Percentiles rank a stretch among this genome's conserved stretches.
Evolutionary conservation across 441 rosid genomes (phyloP).

Genomic region (Adansonia rubrostipa): DNA sequence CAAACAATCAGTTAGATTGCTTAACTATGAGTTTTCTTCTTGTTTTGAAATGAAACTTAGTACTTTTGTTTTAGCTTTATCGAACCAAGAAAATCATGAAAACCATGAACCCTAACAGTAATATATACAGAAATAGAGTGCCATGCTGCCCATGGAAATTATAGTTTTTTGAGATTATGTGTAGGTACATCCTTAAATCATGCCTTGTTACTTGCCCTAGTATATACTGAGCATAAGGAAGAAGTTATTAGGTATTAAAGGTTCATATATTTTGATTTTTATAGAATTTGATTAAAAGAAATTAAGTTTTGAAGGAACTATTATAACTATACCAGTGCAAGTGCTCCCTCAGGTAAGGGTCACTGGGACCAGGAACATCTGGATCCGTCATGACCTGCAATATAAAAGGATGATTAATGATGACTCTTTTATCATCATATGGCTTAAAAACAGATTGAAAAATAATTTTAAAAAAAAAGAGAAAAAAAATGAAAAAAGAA

Average conservation of each 20-base stretch:
- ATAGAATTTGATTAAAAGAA: background rate
- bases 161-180: background rate
- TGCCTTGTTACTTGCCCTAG: background rate
- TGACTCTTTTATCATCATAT: background rate
- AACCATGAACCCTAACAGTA: background rate
- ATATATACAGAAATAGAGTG: background rate
- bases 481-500: background rate
- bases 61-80: background rate
- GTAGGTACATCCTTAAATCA: background rate
- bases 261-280: background rate
- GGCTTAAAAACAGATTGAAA: background rate
- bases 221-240: background rate
- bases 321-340: constrained; percentile 68
- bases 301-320: background rate
- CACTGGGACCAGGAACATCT: constrained; percentile 98
- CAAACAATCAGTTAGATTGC: constrained; percentile 7
- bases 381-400: constrained; percentile 94
- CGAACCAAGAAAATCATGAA: background rate
- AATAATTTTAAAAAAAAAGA: background rate
- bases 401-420: constrained; percentile 7
- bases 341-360: constrained; percentile 92
- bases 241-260: background rate
- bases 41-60: background rate
- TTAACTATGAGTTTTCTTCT: background rate
- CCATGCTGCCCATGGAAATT: background rate